Base-by-base conservation (phyloP, 208 protist species). In the Wallacemonas collosoma region DNA sequence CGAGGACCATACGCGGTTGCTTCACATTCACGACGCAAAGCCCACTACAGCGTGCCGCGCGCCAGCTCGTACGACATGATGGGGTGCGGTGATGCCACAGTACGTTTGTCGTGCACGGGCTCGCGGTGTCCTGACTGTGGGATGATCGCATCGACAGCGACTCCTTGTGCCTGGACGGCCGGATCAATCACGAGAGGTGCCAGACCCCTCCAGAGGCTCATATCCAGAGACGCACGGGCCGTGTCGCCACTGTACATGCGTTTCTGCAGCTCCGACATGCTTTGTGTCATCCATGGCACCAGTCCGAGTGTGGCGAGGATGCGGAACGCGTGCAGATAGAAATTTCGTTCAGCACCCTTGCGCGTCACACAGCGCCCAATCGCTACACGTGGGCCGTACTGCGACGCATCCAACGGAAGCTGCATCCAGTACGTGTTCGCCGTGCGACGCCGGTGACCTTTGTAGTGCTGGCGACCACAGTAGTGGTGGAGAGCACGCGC, bases 341-440 rank as follows among this genome's bases (percentile, higher is more conserved):
- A 77, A n/a, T 73, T 73, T 8, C 82, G 79, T 56, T 85, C 70
- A 3, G 88, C 85, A 0, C 81, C 79, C 47, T 79, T 82, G 14
- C 83, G 77, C 48, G 55, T 72, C 8, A 81, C 36, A 66, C 88
- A 90, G 14, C 88, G 83, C 26, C 88, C 88, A 12, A 88, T 36
- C n/a, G 85, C 88, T 0, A 89, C 62, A 3, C 80, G 81, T 15
- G 58, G n/a, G 3, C 83, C 83, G 51, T 90, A 88, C 4, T 60
- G 14, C 9, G 56, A 63, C 36, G 47, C 56, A 17, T 84, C 69
- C 14, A 93, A 44, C n/a, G 88, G 88, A 54, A 93, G 75, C 43
- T 72, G 76, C 74, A 90, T 82, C 88, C 88, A 93, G 63, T 79
- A 88, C 61, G 82, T 93, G 73, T 90, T 93, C 2, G 85, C 84